These are phyloP conservation scores for Nicotiana undulata DNA, from an alignment of 257 asterid genomes.

Conservation along the genomic window DNA sequence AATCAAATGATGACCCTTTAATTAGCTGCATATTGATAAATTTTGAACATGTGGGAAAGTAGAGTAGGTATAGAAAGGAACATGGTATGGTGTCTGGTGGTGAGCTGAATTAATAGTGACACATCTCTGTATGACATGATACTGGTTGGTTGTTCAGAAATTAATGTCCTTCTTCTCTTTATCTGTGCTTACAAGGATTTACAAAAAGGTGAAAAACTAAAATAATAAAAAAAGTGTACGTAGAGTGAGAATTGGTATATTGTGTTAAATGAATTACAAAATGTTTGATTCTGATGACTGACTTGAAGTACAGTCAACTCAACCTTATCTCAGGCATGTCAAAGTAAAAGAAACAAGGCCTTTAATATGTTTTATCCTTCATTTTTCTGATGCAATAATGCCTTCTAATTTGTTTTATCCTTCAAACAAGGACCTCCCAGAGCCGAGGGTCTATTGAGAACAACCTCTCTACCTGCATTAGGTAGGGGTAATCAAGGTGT, in stretches of 20 bases:
- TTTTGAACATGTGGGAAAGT: not conserved
- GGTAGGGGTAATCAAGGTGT: too few relatives aligned
- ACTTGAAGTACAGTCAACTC: not conserved
- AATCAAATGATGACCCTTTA: not conserved
- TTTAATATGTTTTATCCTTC: too few relatives aligned
- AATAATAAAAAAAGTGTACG: too few relatives aligned
- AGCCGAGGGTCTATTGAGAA: too few relatives aligned
- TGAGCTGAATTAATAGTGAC: not conserved
- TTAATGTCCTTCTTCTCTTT: not conserved
- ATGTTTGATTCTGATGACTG: not conserved
- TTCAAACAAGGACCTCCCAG: too few relatives aligned
- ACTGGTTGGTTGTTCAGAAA: constrained; percentile 1
- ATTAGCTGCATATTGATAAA: not conserved
- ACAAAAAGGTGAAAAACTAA: too few relatives aligned
- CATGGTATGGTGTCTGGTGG: not conserved
- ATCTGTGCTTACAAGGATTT: not conserved
- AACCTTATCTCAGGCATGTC: not conserved
- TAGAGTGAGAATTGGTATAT: not conserved
- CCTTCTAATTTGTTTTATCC: too few relatives aligned
- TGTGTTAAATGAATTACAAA: not conserved
- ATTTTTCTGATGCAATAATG: not conserved
- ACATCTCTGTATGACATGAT: not conserved
- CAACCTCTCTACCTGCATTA: too few relatives aligned
- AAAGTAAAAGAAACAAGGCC: not conserved
- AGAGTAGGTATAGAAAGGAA: not conserved